Percentiles rank a stretch among this genome's conserved stretches.
These are phyloP conservation scores for Teunomyces pallodes DNA, from an alignment of 805 yeast genomes.

Conservation along the genomic window DNA sequence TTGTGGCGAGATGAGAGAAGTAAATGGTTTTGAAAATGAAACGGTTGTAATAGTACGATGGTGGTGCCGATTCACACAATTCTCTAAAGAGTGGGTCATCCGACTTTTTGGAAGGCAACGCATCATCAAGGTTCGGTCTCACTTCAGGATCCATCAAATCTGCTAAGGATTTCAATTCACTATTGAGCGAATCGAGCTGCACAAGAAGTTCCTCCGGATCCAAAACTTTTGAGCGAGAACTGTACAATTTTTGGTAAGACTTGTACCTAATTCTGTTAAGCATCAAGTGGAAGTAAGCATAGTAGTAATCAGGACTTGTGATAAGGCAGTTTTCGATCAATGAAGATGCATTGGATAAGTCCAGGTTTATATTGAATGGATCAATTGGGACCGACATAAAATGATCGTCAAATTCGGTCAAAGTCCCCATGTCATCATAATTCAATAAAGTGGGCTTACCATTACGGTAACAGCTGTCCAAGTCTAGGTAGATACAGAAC, in stretches of 20 bases:
- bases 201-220: slow-evolving; percentile 6
- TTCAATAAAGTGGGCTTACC: slow-evolving; percentile 51
- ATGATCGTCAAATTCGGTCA: slow-evolving; percentile 13
- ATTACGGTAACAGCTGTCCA: slow-evolving; percentile 40
- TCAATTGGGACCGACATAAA: slow-evolving; percentile 13
- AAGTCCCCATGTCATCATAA: slow-evolving; percentile 36
- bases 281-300: slow-evolving; percentile 11
- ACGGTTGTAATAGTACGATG: background rate
- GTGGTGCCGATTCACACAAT: background rate
- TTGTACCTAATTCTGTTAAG: slow-evolving; percentile 21
- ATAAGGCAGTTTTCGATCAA: slow-evolving; percentile 8
- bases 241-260: slow-evolving; percentile 24
- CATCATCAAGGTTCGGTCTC: slow-evolving; percentile 18
- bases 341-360: background rate
- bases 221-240: slow-evolving; percentile 12
- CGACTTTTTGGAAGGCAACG: background rate
- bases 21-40: slow-evolving; percentile 20
- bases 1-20: slow-evolving; percentile 23
- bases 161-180: slow-evolving; percentile 18
- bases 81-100: background rate
- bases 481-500: slow-evolving; percentile 46
- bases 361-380: slow-evolving; percentile 6
- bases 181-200: slow-evolving; percentile 15
- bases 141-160: slow-evolving; percentile 15
- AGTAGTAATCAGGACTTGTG: slow-evolving; percentile 11